A percentile compares a stretch with the other conserved stretches of the same genome.
Conservation (phyloP, 345 rosid genomes). For the Hypericum androsaemum region DNA sequence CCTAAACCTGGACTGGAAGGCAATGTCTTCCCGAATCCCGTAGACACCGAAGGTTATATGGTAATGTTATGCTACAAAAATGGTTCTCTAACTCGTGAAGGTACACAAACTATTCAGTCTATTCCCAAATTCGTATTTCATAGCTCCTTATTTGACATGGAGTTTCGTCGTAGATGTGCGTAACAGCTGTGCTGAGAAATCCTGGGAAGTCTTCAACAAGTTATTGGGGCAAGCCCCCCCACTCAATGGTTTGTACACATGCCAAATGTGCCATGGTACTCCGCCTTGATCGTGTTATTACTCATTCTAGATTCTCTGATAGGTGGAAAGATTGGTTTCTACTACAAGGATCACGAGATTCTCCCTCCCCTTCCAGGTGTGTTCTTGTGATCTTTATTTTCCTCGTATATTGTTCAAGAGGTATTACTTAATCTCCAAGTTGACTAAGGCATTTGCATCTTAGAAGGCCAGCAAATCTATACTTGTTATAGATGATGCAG, state of each 20-base stretch:
- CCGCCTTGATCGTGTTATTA: conserved; percentile 8
- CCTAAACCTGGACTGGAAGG: conserved; percentile 79
- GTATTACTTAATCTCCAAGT: neutral
- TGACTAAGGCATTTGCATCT: neutral
- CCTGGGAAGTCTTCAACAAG: conserved; percentile 77
- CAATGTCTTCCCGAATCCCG: conserved; percentile 82
- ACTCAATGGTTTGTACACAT: conserved; percentile 46
- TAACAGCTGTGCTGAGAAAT: conserved; percentile 46
- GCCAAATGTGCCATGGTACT: neutral
- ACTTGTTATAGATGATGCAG: too few relatives aligned
- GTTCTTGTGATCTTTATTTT: conserved; percentile 7
- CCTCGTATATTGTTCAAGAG: too few relatives aligned
- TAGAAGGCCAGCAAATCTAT: too few relatives aligned
- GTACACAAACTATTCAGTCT: conserved; percentile 20
- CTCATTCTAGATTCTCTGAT: conserved; percentile 18
- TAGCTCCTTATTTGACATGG: conserved; percentile 1
- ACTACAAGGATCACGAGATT: conserved; percentile 91
- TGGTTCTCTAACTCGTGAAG: conserved; percentile 88
- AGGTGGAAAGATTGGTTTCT: conserved; percentile 95
- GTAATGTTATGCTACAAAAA: conserved; percentile 83
- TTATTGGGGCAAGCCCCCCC: conserved; percentile 63
- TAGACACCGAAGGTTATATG: conserved; percentile 82
- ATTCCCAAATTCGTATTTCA: conserved; percentile 5
- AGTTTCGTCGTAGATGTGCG: conserved; percentile 44
- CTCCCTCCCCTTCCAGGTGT: conserved; percentile 95